Percentiles rank a stretch among this genome's conserved stretches.
Evolutionary conservation across 129 eudicot species (phyloP).

Genomic region (Saussurea involucrata): DNA sequence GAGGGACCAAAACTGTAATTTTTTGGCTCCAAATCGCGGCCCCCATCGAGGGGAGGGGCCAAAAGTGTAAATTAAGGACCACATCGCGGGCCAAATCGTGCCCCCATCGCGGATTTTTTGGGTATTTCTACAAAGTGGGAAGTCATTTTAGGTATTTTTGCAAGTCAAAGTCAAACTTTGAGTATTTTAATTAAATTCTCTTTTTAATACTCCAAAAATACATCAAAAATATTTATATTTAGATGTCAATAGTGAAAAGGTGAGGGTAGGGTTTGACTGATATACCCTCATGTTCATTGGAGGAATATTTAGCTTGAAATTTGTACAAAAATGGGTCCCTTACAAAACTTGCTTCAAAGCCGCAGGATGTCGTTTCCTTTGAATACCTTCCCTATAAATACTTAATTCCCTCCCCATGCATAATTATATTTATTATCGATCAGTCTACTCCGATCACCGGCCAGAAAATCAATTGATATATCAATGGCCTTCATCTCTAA

Average conservation of each 20-base stretch:
- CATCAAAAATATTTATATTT: no score
- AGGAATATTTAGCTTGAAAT: neutral
- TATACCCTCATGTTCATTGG: neutral
- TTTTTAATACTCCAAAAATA: no score
- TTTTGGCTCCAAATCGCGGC: no score
- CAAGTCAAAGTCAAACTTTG: no score
- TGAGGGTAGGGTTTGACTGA: neutral
- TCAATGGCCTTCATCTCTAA: constrained; percentile 39
- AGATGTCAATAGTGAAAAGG: neutral
- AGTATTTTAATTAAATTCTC: no score
- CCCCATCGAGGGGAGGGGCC: no score
- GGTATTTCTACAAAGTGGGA: no score
- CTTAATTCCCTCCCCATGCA: constrained; percentile 22
- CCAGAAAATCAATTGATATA: neutral
- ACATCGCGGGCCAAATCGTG: no score
- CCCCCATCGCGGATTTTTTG: no score
- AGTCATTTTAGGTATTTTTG: no score
- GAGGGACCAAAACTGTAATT: no score
- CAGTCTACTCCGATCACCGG: neutral
- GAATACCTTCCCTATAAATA: constrained; percentile 18
- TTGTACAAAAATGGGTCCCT: constrained; percentile 22
- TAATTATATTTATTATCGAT: neutral
- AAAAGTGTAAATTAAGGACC: no score
- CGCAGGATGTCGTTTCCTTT: constrained; percentile 23
- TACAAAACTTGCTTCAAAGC: constrained; percentile 18